Conservation (phyloP, 1,284 basidiomycete genomes). For the Peniophora sp. region DNA sequence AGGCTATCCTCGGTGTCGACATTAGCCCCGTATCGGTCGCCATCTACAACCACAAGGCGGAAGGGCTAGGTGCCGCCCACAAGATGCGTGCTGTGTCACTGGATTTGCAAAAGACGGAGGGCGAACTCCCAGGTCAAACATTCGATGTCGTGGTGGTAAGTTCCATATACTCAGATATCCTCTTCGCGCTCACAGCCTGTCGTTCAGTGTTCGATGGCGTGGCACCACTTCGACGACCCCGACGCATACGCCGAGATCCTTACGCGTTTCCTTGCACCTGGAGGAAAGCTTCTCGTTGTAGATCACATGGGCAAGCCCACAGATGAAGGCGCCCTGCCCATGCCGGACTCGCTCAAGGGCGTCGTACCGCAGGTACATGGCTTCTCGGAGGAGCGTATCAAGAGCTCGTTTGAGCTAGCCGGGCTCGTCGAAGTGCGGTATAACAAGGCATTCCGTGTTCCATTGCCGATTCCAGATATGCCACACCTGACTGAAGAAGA, state of each 20-base stretch:
- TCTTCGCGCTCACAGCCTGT: neutral
- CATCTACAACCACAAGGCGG: slow-evolving; percentile 47
- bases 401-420: slow-evolving; percentile 35
- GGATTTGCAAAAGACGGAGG: slow-evolving; percentile 35
- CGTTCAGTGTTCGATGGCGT: slow-evolving; percentile 54
- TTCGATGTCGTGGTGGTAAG: slow-evolving; percentile 62
- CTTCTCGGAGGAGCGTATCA: slow-evolving; percentile 38
- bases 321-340: slow-evolving; percentile 35
- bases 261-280: slow-evolving; percentile 48
- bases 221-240: slow-evolving; percentile 58
- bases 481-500: neutral
- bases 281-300: slow-evolving; percentile 48
- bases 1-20: slow-evolving; percentile 60
- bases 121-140: slow-evolving; percentile 39
- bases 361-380: slow-evolving; percentile 48
- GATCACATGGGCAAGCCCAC: neutral
- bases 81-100: slow-evolving; percentile 52
- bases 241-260: slow-evolving; percentile 42
- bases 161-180: slow-evolving; percentile 5
- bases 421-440: slow-evolving; percentile 36
- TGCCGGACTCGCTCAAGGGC: slow-evolving; percentile 17
- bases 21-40: slow-evolving; percentile 63
- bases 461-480: neutral
- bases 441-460: slow-evolving; percentile 15
- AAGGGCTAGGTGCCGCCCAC: slow-evolving; percentile 49